These are phyloP conservation scores for Candolleomyces efflorescens DNA, from an alignment of 768 basidiomycete species.

Conservation along the genomic window DNA sequence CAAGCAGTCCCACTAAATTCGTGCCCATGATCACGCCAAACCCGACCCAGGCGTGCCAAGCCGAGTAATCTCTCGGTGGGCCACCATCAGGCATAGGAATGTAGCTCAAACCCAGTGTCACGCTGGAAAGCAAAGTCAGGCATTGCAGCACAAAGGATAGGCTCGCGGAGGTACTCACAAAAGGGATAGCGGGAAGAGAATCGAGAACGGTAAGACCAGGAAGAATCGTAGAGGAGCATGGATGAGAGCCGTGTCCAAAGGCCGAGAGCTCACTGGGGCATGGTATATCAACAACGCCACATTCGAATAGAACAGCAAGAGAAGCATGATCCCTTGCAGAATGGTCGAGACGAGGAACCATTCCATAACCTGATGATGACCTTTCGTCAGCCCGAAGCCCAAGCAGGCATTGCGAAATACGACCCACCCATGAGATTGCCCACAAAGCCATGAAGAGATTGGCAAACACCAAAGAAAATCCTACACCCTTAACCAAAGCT, in stretches of 20 bases:
- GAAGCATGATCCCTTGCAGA: slow-evolving; percentile 62
- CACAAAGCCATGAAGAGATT: slow-evolving; percentile 81
- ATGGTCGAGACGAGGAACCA: slow-evolving; percentile 76
- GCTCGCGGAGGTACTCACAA: slow-evolving; percentile 38
- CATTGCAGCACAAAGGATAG: neutral
- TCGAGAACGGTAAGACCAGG: slow-evolving; percentile 44
- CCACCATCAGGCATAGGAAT: slow-evolving; percentile 37
- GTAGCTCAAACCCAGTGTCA: slow-evolving; percentile 66
- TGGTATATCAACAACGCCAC: slow-evolving; percentile 74
- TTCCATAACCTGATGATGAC: slow-evolving; percentile 52
- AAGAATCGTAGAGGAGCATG: slow-evolving; percentile 85
- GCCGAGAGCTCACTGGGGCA: slow-evolving; percentile 50
- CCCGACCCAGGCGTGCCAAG: slow-evolving; percentile 65
- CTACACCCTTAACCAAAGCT: slow-evolving; percentile 76
- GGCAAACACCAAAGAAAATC: slow-evolving; percentile 65
- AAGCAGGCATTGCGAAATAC: too few species aligned
- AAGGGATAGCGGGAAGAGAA: slow-evolving; percentile 56
- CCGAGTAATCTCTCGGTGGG: slow-evolving; percentile 47
- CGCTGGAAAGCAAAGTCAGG: slow-evolving; percentile 30
- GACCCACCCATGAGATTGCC: slow-evolving; percentile 70
- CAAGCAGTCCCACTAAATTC: slow-evolving; percentile 54
- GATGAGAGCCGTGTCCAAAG: slow-evolving; percentile 77
- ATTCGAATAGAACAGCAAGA: slow-evolving; percentile 77
- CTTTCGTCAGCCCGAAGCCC: neutral
- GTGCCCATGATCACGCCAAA: slow-evolving; percentile 64